Evolutionary conservation across 371 early-diverging fungal genomes (phyloP), one percentile per base, ranked within the genome.

Genomic region (Batkoa obscura): DNA sequence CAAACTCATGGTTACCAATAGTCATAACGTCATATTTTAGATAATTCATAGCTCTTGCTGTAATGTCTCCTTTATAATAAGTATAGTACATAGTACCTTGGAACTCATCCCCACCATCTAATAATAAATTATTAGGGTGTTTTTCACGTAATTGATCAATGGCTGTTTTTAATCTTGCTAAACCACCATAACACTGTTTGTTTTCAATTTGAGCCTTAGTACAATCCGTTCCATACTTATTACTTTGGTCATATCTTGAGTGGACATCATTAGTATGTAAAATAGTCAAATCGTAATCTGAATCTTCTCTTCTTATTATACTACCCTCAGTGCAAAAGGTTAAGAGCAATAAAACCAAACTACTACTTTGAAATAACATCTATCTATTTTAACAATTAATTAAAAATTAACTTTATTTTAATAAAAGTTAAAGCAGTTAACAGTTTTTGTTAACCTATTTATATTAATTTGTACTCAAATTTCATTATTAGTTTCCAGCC

Each of bases 1-100:
- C 85, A 55, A 80, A 81, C 63, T 80, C 81, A 54, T 79, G 80
- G 65, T 85, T 84, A 41, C 85, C 85, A 55, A 83, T 66, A 13
- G 75, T 60, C 59, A 77, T 66, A 5, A 69, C 70, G 42, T 76
- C 79, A 60, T 73, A 74, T n/a, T 64, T 66, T 10, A 78, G 63
- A 31, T 62, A 62, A 60, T 81, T 80, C 68, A 85, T 69, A 50
- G 78, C 60, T 23, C 66, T 63, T 0, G 72, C 70, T 6, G 71
- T 69, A 46, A 71, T 60, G 55, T 71, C 70, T 33, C 78, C 75
- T 39, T 64, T 64, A 61, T 62, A 68, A 50, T 65, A 66, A 17
- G 70, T 73, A 66, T 74, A 77, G 62, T 78, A 81, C 35, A 80
- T 58, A 3, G 80, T 81, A 37, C 62, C 68, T 60, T 68, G 66